Percentiles rank a stretch among this genome's conserved stretches.
These are phyloP conservation scores for Quercus tomentella DNA, from an alignment of 331 rosid genomes.

Conservation along the genomic window DNA sequence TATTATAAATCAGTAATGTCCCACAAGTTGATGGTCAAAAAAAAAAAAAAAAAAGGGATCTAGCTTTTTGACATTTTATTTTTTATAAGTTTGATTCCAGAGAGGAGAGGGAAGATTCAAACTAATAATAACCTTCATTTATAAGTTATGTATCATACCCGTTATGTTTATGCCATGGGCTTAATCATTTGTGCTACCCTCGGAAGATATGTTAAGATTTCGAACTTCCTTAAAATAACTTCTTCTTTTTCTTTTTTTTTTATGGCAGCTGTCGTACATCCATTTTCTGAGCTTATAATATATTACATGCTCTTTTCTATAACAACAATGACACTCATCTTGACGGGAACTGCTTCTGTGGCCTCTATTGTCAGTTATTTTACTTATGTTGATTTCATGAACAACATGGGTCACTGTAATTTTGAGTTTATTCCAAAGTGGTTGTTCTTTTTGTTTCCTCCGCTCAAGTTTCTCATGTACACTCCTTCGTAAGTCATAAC, in stretches of 20 bases:
- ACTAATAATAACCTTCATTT: too few relatives aligned
- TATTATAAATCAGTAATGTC: too few relatives aligned
- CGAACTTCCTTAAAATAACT: too few relatives aligned
- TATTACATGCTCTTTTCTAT: constrained; percentile 59
- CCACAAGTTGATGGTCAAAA: too few relatives aligned
- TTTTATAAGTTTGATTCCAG: too few relatives aligned
- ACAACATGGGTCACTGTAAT: constrained; percentile 93
- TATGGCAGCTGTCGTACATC: constrained; percentile 48
- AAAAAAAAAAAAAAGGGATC: too few relatives aligned
- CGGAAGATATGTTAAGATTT: too few relatives aligned
- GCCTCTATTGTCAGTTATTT: constrained; percentile 33
- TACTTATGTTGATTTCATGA: constrained; percentile 69
- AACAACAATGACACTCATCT: constrained; percentile 30
- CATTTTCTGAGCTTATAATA: constrained; percentile 55
- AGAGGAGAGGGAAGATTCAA: too few relatives aligned
- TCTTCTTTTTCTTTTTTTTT: background rate
- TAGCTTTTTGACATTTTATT: too few relatives aligned
- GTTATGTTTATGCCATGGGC: too few relatives aligned
- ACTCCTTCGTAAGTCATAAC: constrained; percentile 65
- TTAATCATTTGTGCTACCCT: too few relatives aligned
- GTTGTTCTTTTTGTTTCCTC: constrained; percentile 55
- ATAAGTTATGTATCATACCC: too few relatives aligned
- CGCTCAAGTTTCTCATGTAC: constrained; percentile 56
- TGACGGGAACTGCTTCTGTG: constrained; percentile 40
- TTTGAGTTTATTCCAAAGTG: constrained; percentile 61